Conservation (phyloP, 345 rosid species). For the Populus euphratica region DNA sequence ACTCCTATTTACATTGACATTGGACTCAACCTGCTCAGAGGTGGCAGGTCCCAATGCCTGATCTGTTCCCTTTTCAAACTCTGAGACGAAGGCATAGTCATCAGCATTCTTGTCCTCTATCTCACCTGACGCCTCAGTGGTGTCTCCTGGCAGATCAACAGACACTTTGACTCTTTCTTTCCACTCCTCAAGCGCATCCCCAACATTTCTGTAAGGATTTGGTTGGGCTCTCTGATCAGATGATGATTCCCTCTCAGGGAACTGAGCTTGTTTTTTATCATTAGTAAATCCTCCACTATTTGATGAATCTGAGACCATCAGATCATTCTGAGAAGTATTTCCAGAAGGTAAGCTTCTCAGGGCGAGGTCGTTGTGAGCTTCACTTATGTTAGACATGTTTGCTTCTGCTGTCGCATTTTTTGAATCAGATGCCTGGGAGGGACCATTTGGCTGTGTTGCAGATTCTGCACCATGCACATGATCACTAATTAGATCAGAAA, state of each 20-base stretch:
- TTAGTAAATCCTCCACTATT: conserved; percentile 50
- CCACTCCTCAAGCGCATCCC: conserved; percentile 91
- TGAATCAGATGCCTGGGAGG: conserved; percentile 39
- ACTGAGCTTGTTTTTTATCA: conserved; percentile 35
- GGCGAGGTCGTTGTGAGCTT: conserved; percentile 41
- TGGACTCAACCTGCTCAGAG: conserved; percentile 66
- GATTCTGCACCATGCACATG: conserved; percentile 45
- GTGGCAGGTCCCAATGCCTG: conserved; percentile 90
- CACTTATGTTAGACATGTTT: conserved; percentile 37
- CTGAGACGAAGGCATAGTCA: conserved; percentile 76
- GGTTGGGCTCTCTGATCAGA: conserved; percentile 45
- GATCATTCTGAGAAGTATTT: conserved; percentile 45
- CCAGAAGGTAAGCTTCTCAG: conserved; percentile 49
- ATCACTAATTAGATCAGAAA: conserved; percentile 33
- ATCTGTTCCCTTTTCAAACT: conserved; percentile 66
- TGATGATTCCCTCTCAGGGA: conserved; percentile 44
- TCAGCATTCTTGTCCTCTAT: conserved; percentile 64
- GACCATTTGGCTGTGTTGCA: conserved; percentile 49
- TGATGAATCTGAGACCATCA: conserved; percentile 44
- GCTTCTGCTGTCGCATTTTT: conserved; percentile 49
- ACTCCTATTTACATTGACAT: conserved; percentile 38
- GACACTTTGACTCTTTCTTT: conserved; percentile 79
- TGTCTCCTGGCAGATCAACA: conserved; percentile 53
- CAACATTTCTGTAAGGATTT: conserved; percentile 76
- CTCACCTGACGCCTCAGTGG: conserved; percentile 46